Evolutionary conservation across 2,329 filamentous ascomycete species (phyloP).

Genomic region (Huntiella decipiens): DNA sequence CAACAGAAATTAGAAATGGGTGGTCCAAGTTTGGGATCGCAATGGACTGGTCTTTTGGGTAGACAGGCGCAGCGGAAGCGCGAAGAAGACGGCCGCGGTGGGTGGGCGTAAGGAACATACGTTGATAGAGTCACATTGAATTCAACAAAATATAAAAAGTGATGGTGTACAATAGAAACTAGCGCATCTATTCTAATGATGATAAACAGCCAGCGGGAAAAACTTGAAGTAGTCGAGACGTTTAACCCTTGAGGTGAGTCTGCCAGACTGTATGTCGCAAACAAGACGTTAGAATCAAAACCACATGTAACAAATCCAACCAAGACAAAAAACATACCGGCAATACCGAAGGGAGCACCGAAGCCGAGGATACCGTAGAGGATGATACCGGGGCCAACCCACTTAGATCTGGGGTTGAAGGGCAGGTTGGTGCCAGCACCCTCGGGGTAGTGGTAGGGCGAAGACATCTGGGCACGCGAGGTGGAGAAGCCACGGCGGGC

Average conservation of each 20-base stretch:
- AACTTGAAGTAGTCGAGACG: not conserved
- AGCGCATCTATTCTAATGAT: no score
- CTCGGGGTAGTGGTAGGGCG: constrained; percentile 97
- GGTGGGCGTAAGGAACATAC: no score
- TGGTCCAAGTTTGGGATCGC: constrained; percentile 2
- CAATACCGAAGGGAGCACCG: constrained; percentile 42
- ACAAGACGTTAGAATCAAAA: not conserved
- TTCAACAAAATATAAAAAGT: not conserved
- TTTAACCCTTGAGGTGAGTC: constrained; percentile 23
- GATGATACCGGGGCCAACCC: constrained; percentile 74
- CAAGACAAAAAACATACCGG: constrained; percentile 26
- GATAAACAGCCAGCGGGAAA: no score
- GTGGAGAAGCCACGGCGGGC: constrained; percentile 88
- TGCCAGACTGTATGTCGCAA: constrained; percentile 26
- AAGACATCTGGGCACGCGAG: constrained; percentile 66
- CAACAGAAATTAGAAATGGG: not conserved
- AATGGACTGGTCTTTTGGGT: constrained; percentile 7
- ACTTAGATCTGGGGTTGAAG: constrained; percentile 85
- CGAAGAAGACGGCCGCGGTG: no score
- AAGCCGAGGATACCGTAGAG: constrained; percentile 41
- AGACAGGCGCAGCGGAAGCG: not conserved
- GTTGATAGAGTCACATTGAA: not conserved
- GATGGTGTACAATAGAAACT: not conserved
- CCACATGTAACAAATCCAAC: not conserved
- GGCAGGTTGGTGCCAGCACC: constrained; percentile 87